Base-by-base conservation (phyloP, 495 filamentous ascomycete species). In the Bryoglossum gracile region DNA sequence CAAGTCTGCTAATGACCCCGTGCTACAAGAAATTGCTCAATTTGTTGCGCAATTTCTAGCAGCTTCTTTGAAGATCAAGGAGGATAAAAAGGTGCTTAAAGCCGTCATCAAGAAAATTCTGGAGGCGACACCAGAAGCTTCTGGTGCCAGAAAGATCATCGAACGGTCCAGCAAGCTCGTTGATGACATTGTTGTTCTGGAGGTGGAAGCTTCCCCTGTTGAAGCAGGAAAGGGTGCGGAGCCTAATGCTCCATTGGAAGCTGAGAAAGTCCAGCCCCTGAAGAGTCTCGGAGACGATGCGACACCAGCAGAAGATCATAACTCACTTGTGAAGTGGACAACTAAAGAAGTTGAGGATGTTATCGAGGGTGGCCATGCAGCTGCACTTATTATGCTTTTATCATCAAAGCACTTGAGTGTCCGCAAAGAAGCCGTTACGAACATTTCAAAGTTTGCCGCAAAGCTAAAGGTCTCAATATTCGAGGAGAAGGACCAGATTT, bases 381-480 rank as follows among this genome's bases (percentile, higher is more conserved):
- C 71, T 17, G 76, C 80, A 10, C 62, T 95, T 32, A 72, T 91
- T 30, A 67, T 86, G 22, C 83, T 89, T 56, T 69, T 95, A 34
- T 84, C 78, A 45, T 91, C 87, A 1, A 68, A 82, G 50, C 74
- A 88, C 49, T 69, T 75, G 32, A 82, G 83, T 56, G 82, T 92
- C 42, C 75, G 89, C 21, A 75, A 77, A 48, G 84, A 94, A 64
- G 87, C 87, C n/a, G 71, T 86, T 18, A 68, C 69, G 23, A 82
- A 76, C 43, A 66, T 88, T 24, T 64, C 75, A 16, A 81, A 82
- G 50, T 77, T 86, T 53, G 78, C 81, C 51, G 63, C 65, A 11
- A 82, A 78, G 53, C 65, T 91, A 13, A 76, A 86, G 64, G 71
- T 75, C 50, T 88, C 85, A 0, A 75, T 76, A 32, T 84, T 90